Percentiles rank a stretch among this genome's conserved stretches.
phyloP scores from a whole-genome alignment of 768 basidiomycete species.

The Lactarius evosmus region DNA sequence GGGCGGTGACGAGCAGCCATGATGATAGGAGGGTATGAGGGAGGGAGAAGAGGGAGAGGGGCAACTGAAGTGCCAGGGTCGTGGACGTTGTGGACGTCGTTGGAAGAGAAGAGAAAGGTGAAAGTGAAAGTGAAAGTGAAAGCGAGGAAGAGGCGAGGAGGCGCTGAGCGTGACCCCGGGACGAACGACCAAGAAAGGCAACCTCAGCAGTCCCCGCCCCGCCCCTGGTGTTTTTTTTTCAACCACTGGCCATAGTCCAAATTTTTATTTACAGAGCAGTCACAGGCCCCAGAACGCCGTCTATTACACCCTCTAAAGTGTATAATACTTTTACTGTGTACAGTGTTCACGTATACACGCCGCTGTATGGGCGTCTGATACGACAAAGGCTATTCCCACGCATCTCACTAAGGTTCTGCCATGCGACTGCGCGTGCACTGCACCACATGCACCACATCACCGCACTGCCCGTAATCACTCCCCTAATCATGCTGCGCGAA shows the following conservation, averaged over 20 bases:
- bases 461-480: not conserved
- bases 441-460: not conserved
- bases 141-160: not conserved
- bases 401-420: not conserved
- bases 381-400: too few species aligned
- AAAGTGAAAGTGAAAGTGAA: not conserved
- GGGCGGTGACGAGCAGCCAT: conserved; percentile 55
- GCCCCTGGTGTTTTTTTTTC: too few species aligned
- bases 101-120: not conserved
- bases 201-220: too few species aligned
- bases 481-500: not conserved
- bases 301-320: too few species aligned
- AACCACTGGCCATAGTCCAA: not conserved
- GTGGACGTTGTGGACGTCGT: conserved; percentile 20
- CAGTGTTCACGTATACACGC: too few species aligned
- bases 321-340: too few species aligned
- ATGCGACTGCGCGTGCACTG: not conserved
- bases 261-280: not conserved
- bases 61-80: conserved; percentile 2
- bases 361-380: too few species aligned
- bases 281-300: too few species aligned
- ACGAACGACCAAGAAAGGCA: not conserved
- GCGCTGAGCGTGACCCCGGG: not conserved
- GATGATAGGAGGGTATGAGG: conserved; percentile 1
- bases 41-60: not conserved